Base-by-base conservation (phyloP, 805 yeast species). In the Saturnispora quitensis region DNA sequence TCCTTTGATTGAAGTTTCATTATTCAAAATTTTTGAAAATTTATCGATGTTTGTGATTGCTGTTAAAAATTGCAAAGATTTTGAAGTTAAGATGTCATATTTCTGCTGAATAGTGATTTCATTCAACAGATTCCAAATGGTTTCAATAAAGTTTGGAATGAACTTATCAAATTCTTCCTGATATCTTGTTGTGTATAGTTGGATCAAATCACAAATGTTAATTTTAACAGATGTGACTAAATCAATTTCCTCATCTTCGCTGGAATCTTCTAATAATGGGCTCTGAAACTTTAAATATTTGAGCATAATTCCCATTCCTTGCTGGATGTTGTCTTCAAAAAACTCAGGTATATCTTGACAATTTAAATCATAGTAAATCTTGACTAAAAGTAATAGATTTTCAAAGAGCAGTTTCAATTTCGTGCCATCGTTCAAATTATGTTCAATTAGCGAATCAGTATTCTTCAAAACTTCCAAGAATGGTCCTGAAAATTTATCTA, bases 341-440 rank as follows among this genome's bases (percentile, higher is more conserved):
- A 91, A 93, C 68, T 90, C 99, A 1, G 99, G 99, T 50, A 93
- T 84, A 68, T 93, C 99, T 70, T 95, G 99, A 68, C 97, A 91
- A 67, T 93, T 93, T 62, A 93, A 79, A 66, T 93, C 99, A 64
- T 82, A 89, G 68, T 87, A 95, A 36, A 95, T 79, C 64, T 93
- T 91, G 35, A 85, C 68, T 50, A 90, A 73, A 22, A 89, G 68
- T 48, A 84, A 70, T 58, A 90, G 67, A 52, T 85, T 86, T 33
- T 86, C 91, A 58, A 89, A 78, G 44, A 84, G 72, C 2, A 82
- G 70, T 34, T 63, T 64, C 53, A 89, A 71, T 25, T 73, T 70
- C 0, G 78, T 78, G 51, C 73, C 73, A 63, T 84, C 74, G 10
- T 64, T 60, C 5, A 59, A 56, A 51, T 70, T 73, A 40, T 61